Conservation (phyloP, 2,329 filamentous ascomycete genomes). For the Beauveria varroae region DNA sequence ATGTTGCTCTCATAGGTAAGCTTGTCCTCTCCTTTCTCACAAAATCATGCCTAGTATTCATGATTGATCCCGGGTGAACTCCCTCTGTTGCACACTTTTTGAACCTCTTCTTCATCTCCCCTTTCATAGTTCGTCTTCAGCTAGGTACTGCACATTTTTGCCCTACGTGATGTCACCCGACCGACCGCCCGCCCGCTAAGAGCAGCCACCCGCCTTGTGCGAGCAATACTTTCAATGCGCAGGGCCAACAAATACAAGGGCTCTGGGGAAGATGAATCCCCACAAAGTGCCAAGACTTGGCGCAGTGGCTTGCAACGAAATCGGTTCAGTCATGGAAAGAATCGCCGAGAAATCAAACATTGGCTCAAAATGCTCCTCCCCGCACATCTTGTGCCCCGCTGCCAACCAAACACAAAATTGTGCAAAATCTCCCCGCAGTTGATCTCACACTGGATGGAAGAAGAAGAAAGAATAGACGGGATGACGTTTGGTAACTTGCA, state of each 20-base stretch:
- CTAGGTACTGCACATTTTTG: not conserved
- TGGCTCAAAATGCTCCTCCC: not conserved
- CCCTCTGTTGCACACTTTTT: no score
- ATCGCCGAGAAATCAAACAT: not conserved
- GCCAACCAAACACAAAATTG: no score
- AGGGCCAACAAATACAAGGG: not conserved
- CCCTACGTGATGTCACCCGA: not conserved
- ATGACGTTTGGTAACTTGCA: no score
- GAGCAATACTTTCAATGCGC: no score
- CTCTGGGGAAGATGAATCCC: not conserved
- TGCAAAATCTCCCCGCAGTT: no score
- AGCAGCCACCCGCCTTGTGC: not conserved
- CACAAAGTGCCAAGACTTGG: not conserved
- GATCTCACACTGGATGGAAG: no score
- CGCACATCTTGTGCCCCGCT: not conserved
- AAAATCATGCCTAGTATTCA: no score
- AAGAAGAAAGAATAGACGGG: no score
- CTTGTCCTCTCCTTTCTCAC: no score
- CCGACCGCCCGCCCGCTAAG: not conserved
- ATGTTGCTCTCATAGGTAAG: no score
- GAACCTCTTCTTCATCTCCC: no score
- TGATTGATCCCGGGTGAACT: no score
- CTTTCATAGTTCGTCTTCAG: not conserved
- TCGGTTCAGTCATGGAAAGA: not conserved
- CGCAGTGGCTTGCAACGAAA: not conserved